Evolutionary conservation across 805 yeast species (phyloP).

Genomic region (Isabelozyma rhagii): DNA sequence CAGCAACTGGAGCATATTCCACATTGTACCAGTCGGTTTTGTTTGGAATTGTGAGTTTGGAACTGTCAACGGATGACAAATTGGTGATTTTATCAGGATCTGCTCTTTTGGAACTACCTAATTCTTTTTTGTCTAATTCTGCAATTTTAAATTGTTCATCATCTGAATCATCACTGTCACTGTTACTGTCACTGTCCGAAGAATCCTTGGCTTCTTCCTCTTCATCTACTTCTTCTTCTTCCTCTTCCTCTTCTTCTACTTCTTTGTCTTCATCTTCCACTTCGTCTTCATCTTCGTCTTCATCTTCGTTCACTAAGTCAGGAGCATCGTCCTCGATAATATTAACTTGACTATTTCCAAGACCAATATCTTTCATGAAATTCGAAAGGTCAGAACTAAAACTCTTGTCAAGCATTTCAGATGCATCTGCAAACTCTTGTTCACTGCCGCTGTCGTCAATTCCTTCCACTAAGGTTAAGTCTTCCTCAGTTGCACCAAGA

Average conservation of each 20-base stretch:
- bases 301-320: conserved; percentile 17
- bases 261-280: conserved; percentile 33
- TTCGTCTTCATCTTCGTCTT: conserved; percentile 34
- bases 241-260: conserved; percentile 23
- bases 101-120: no score
- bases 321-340: conserved; percentile 15
- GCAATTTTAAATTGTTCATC: conserved; percentile 12
- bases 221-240: conserved; percentile 15
- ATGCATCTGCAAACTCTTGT: conserved; percentile 44
- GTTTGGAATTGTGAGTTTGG: conserved; percentile 56
- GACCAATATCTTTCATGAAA: conserved; percentile 68
- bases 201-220: conserved; percentile 1
- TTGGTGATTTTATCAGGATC: conserved; percentile 28
- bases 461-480: conserved; percentile 59
- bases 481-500: conserved; percentile 86
- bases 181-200: conserved; percentile 6
- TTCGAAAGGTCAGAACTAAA: conserved; percentile 54
- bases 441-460: conserved; percentile 53
- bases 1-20: conserved; percentile 27
- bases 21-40: conserved; percentile 75
- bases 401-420: conserved; percentile 35
- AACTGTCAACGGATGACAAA: conserved; percentile 51
- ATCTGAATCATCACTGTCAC: conserved; percentile 13
- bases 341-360: conserved; percentile 39
- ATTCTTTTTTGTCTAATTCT: conserved; percentile 3